Base-by-base conservation (phyloP, 1,139 yeast genomes). In the Williopsis jadinii region DNA sequence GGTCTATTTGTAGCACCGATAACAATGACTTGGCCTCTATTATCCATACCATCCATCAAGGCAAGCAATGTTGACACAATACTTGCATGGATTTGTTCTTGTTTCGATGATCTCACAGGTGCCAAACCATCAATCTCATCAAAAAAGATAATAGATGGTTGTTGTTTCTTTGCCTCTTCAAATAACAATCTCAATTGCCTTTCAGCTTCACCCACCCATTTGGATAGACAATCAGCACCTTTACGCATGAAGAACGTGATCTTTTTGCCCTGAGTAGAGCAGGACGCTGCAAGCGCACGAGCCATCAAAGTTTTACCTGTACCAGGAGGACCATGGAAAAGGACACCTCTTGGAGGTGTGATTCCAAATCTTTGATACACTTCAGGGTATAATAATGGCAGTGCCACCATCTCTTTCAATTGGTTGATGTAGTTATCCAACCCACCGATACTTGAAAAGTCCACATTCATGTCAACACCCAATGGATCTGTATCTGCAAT, bases 191-290 rank as follows among this genome's bases (percentile, higher is more conserved):
- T 70, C 48, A 92, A 70, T 61, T 92, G 97, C 52, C 98, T 74
- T 64, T 92, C 99, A 8, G 98, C 97, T 63, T 92, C 99, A 55
- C 99, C 99, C 8, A 92, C 97, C 98, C 98, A 92, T 65, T 94
- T 94, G 41, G 96, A 85, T 53, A 92, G 68, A 61, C 95, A 86
- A 61, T 94, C 99, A 0, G 98, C 97, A 51, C 99, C 99, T 62
- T 94, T 94, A 50, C 99, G 71, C 99, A 94, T 94, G 63, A 88
- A 94, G 58, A 94, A 94, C 0, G 98, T 87, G 42, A 94, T 90
- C 54, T 92, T 92, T 46, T 84, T 69, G 8, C 70, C 72, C 35
- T 75, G 74, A 0, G 94, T 78, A 0, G 96, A 84, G 55, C 96
- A 90, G 52, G 95, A 84, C 1, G 97, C 92, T 1, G 98, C 98